Evolutionary conservation across 2,329 filamentous ascomycete species (phyloP), one percentile per base, ranked within the genome.

Genomic region (Fusarium udum): DNA sequence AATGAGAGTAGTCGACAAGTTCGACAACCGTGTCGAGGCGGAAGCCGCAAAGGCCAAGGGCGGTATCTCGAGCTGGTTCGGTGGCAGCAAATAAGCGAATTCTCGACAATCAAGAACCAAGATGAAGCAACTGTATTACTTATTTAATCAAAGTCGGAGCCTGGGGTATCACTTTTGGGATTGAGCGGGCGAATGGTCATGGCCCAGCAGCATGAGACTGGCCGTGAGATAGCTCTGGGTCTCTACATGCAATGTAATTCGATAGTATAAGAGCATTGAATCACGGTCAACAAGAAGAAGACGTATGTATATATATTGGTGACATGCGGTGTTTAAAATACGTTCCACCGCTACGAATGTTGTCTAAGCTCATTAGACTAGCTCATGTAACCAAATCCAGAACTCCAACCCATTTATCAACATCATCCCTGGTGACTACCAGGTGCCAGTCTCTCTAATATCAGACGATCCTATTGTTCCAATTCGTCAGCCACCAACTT

Each of bases 31-130:
- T 75, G 92, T 97, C 59, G 93, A 95, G 85, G 86, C 93, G 74
- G 91, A 91, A 74, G 90, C 94, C 8, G 84, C 91, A 58, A 92
- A 97, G 86, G 93, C 94, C 49, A 97, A 97, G 90, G 90, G 91
- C 78, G 92, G 92, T 73, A 83, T 97, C 78, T 93, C 92, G 46
- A 89, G 92, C 81, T 98, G 95, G 95, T 97, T 98, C 79, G 92
- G 94, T 64, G 88, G 89, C 57, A 49, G 71, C 78, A 83, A 83
- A 73, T 80, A 74, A 76, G 61, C 39, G 20, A 26, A 40, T 45
- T 24, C 22, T 51, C 65, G 14, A 60, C 28, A 28, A 65, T 31
- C 28, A 31, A 49, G 31, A 31, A 61, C 26, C n/a, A 37, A 37
- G 36, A 39, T 15, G 46, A 67, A 70, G 53, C 51, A 65, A 46